Evolutionary conservation across 257 asterid species (phyloP).

Genomic region (Solanum sejunctum): DNA sequence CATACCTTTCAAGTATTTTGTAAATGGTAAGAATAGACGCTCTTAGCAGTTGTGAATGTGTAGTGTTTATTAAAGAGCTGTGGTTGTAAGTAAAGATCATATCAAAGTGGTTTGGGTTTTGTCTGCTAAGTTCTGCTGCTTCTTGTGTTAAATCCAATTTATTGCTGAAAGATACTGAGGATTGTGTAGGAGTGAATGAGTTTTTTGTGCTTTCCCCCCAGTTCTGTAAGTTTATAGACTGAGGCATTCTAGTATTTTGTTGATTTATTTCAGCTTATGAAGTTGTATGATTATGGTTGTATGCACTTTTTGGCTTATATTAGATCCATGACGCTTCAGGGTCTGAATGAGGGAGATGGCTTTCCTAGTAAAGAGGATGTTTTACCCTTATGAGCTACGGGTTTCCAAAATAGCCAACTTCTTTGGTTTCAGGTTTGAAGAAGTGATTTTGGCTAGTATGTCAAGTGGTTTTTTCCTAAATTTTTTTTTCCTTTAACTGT

Average conservation of each 20-base stretch:
- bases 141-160: not conserved
- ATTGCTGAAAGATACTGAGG: not conserved
- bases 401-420: no score
- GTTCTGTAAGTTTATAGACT: not conserved
- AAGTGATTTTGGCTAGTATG: not conserved
- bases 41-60: not conserved
- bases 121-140: not conserved
- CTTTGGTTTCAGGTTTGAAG: no score
- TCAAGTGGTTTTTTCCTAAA: not conserved
- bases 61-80: not conserved
- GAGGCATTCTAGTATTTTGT: not conserved
- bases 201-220: not conserved
- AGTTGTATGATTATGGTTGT: not conserved
- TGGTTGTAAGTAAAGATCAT: not conserved
- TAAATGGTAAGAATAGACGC: not conserved
- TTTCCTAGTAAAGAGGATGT: not conserved
- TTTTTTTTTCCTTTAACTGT: no score
- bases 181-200: not conserved
- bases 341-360: not conserved
- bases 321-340: not conserved
- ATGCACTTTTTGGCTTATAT: not conserved
- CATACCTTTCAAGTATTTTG: conserved; percentile 1
- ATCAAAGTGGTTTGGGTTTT: not conserved
- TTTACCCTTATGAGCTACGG: not conserved
- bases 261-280: not conserved